Evolutionary conservation across 106 monocot genomes (phyloP), one percentile per base, ranked within the genome.

Genomic region (Phalaenopsis equestris): DNA sequence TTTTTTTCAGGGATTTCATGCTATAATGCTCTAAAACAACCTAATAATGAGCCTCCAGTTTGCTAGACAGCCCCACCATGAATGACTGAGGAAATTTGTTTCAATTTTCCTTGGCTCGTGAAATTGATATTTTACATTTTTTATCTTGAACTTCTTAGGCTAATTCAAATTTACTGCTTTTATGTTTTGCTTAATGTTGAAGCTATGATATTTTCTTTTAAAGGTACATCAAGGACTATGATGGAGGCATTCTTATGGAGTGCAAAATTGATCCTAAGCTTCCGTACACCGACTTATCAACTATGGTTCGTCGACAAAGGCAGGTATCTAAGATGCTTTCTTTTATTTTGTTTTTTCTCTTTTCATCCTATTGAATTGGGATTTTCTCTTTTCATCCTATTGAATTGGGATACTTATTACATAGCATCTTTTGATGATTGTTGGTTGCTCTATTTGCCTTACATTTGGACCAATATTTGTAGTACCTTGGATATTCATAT

Each of bases 141-240:
- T 30, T 30, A 30, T 30, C 30, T 30, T 30, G 30, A 30, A 30
- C 30, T 30, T 30, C 30, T 30, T 30, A 30, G 30, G 30, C 30
- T 30, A 30, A 30, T 30, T 30, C 0, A 30, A 37, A 12, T 9
- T 70, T 36, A 39, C 70, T 70, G n/a, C 39, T 39, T 11, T 39
- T 14, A 8, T 68, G 1, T 39, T 70, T 70, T 70, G 36, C 6
- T 4, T 15, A 41, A 70, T 38, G 38, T 0, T 12, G 38, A 15
- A 21, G 38, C 38, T 12, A 16, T 38, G 38, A 10, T 39, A 39
- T 14, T 39, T 70, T 4, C 75, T 81, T 18, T 77, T 81, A 37
- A n/a, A 99, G 98, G 57, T 99, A 91, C 65, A 93, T 99, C 41
- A 99, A 99, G 84, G 98, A 99, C 72, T 99, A 99, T 81, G 98